Conservation (phyloP, 306 rosid species). For the Cercis canadensis region DNA sequence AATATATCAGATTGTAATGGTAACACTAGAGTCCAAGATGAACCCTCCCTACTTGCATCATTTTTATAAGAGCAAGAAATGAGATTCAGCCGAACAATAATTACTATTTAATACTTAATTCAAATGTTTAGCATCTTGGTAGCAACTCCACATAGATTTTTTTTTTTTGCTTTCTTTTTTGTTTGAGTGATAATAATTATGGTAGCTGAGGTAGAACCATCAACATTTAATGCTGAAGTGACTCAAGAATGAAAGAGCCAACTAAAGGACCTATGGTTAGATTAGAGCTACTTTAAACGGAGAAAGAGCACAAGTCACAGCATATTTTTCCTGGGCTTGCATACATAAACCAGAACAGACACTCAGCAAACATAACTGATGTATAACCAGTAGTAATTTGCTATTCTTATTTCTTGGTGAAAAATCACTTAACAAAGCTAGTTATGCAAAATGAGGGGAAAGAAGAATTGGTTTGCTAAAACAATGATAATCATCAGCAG, state of each 20-base stretch:
- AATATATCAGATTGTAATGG: slow-evolving; percentile 34
- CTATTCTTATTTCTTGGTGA: slow-evolving; percentile 7
- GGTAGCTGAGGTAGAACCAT: no score
- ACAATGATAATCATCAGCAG: slow-evolving; percentile 23
- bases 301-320: slow-evolving; percentile 1
- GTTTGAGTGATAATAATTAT: background rate
- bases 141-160: no score
- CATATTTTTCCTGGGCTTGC: background rate
- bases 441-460: slow-evolving; percentile 1
- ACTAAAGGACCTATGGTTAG: background rate
- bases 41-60: slow-evolving; percentile 17
- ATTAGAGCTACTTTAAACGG: slow-evolving; percentile 12
- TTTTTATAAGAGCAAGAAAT: slow-evolving; percentile 7
- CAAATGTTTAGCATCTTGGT: background rate
- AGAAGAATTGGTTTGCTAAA: slow-evolving; percentile 2
- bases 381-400: background rate
- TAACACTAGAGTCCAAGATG: slow-evolving; percentile 4
- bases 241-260: background rate
- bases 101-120: background rate
- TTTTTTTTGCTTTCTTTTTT: background rate
- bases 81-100: background rate
- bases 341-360: slow-evolving; percentile 15
- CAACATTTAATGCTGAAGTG: no score
- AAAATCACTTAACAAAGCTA: background rate
- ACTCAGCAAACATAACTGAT: slow-evolving; percentile 2